Evolutionary conservation across 192 early-diverging fungal genomes (phyloP).

Genomic region (Backusella tuberculispora): DNA sequence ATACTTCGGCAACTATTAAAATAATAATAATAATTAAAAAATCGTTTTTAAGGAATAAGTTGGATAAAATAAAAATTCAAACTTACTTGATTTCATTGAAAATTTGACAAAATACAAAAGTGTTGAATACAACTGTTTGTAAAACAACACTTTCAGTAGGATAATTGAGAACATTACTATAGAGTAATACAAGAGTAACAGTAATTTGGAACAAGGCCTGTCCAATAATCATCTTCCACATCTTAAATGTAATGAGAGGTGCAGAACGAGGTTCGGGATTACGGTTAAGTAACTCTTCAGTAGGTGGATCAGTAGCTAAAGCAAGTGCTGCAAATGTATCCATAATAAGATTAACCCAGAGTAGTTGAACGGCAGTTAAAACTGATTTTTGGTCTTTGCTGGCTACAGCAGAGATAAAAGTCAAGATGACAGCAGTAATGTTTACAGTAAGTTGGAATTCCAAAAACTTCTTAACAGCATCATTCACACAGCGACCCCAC

Average conservation of each 20-base stretch:
- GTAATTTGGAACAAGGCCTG: conserved; percentile 91
- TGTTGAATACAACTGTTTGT: conserved; percentile 90
- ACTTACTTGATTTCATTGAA: conserved; percentile 88
- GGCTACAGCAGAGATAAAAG: conserved; percentile 78
- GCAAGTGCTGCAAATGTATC: conserved; percentile 98
- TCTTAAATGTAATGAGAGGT: conserved; percentile 83
- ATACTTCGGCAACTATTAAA: conserved; percentile 67
- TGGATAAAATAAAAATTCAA: not conserved
- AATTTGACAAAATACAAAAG: conserved; percentile 90
- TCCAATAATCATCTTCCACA: conserved; percentile 97
- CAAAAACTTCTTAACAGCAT: conserved; percentile 97
- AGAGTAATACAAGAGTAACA: conserved; percentile 75
- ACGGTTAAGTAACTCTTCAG: conserved; percentile 78
- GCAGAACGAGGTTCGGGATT: conserved; percentile 80
- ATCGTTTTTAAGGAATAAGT: not conserved
- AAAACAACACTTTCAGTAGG: conserved; percentile 43
- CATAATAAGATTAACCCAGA: conserved; percentile 99
- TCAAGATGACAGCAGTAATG: conserved; percentile 86
- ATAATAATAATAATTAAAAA: not conserved
- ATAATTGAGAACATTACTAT: conserved; percentile 64
- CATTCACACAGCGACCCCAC: conserved; percentile 97
- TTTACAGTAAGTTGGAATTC: conserved; percentile 99
- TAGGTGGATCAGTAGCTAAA: conserved; percentile 94
- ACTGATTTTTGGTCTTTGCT: conserved; percentile 73
- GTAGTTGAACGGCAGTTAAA: conserved; percentile 92